Evolutionary conservation across 208 protist species (phyloP).

Genomic region (Trypanosoma vivax): DNA sequence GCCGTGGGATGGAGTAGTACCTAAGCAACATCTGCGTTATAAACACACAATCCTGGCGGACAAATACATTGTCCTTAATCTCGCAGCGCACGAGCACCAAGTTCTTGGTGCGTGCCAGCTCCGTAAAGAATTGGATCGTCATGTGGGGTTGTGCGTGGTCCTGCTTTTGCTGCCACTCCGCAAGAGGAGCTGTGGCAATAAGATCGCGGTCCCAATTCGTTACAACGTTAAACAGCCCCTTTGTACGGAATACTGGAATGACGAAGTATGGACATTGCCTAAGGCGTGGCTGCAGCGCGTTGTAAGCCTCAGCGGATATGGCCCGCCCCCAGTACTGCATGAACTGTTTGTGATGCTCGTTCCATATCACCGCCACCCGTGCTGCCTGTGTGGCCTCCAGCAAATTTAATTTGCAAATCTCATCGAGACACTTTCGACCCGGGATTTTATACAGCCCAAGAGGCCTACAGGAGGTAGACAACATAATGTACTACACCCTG

Average conservation of each 20-base stretch:
- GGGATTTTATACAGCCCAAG: conserved; percentile 62
- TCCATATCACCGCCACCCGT: conserved; percentile 82
- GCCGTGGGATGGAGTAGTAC: conserved; percentile 82
- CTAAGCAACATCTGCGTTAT: conserved; percentile 87
- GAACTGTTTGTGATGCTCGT: conserved; percentile 82
- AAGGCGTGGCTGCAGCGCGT: conserved; percentile 77
- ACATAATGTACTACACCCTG: conserved; percentile 20
- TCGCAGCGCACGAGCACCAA: conserved; percentile 87
- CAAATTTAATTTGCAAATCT: conserved; percentile 74
- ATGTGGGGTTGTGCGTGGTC: conserved; percentile 82
- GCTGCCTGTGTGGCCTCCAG: conserved; percentile 67
- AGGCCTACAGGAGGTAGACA: conserved; percentile 18
- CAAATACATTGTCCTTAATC: conserved; percentile 89
- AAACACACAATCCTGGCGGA: conserved; percentile 83
- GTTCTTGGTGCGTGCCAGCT: conserved; percentile 75
- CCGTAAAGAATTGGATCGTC: conserved; percentile 92
- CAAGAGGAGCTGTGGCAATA: conserved; percentile 77
- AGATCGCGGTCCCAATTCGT: conserved; percentile 88
- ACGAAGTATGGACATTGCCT: conserved; percentile 85
- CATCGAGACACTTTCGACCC: conserved; percentile 83
- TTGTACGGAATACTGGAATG: conserved; percentile 85
- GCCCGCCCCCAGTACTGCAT: conserved; percentile 87
- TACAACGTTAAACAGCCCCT: conserved; percentile 89
- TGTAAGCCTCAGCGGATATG: conserved; percentile 75
- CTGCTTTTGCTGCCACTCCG: conserved; percentile 87